Evolutionary conservation across 495 filamentous ascomycete genomes (phyloP).

Genomic region (Hypoxylon lienhwacheense): DNA sequence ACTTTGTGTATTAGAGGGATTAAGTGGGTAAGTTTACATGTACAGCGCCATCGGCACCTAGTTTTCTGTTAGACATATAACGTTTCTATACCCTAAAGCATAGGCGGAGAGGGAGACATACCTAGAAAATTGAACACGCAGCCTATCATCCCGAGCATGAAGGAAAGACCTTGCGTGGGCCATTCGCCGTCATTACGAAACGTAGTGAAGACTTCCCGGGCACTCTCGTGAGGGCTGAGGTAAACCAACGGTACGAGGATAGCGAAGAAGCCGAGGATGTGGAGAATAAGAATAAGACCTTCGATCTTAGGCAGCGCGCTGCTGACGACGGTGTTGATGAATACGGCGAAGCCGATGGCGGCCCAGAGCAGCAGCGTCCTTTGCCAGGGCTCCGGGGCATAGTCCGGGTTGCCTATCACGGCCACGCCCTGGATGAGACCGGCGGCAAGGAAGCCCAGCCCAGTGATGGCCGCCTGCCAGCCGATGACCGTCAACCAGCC

Average conservation of each 20-base stretch:
- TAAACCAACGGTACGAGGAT: conserved; percentile 54
- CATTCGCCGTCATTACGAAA: conserved; percentile 53
- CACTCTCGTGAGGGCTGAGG: conserved; percentile 46
- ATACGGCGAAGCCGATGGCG: conserved; percentile 43
- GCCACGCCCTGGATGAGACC: conserved; percentile 58
- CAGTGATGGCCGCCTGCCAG: conserved; percentile 61
- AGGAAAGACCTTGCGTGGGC: conserved; percentile 42
- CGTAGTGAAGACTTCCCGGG: conserved; percentile 36
- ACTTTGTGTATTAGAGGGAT: not conserved
- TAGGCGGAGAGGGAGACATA: not conserved
- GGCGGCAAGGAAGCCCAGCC: conserved; percentile 56
- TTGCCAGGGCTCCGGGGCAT: conserved; percentile 45
- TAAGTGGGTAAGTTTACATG: not conserved
- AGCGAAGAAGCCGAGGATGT: conserved; percentile 56
- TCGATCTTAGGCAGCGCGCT: conserved; percentile 51
- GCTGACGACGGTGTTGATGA: conserved; percentile 50
- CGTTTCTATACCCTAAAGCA: not conserved
- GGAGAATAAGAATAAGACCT: conserved; percentile 49
- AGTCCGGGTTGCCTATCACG: conserved; percentile 16
- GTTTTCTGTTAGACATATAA: not conserved
- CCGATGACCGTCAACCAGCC: conserved; percentile 63
- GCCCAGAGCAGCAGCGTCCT: conserved; percentile 53
- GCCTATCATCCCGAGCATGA: conserved; percentile 37
- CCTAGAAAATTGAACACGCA: conserved; percentile 3
- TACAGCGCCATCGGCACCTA: conserved; percentile 3